Conservation (phyloP, 495 filamentous ascomycete genomes). For the Evernia prunastri region DNA sequence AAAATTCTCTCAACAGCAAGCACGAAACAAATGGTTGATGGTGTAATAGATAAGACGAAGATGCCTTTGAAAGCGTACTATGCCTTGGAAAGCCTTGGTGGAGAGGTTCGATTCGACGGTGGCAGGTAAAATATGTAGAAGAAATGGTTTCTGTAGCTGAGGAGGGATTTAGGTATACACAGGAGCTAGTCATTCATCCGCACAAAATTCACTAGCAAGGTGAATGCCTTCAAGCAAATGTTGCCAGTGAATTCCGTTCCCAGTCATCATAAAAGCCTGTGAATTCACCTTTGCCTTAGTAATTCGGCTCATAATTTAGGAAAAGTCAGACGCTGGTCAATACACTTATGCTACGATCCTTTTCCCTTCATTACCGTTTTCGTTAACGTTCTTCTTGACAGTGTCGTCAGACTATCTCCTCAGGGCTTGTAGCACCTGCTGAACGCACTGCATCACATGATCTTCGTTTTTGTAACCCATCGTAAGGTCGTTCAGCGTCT, state of each 20-base stretch:
- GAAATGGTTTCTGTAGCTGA: not conserved
- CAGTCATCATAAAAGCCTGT: not conserved
- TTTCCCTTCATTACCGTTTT: not conserved
- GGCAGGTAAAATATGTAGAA: not conserved
- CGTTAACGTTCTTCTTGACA: not conserved
- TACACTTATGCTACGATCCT: not conserved
- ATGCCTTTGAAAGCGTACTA: not conserved
- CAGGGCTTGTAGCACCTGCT: slow-evolving; percentile 1
- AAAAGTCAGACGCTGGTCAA: not conserved
- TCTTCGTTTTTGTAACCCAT: slow-evolving; percentile 2
- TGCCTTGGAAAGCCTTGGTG: not conserved
- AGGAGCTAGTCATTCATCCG: not conserved
- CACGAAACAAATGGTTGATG: not conserved
- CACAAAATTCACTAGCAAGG: not conserved
- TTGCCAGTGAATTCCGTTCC: not conserved
- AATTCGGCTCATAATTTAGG: not conserved
- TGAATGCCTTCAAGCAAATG: not conserved
- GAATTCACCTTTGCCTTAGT: not conserved
- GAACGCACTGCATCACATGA: not conserved
- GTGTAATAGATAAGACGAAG: not conserved
- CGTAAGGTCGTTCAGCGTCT: not conserved
- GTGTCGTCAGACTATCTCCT: not conserved
- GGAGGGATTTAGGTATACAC: not conserved
- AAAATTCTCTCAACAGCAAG: not conserved
- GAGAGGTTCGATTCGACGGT: not conserved